These are phyloP conservation scores for Diaporthe sp. DNA, from an alignment of 2,329 filamentous ascomycete species.

Conservation along the genomic window DNA sequence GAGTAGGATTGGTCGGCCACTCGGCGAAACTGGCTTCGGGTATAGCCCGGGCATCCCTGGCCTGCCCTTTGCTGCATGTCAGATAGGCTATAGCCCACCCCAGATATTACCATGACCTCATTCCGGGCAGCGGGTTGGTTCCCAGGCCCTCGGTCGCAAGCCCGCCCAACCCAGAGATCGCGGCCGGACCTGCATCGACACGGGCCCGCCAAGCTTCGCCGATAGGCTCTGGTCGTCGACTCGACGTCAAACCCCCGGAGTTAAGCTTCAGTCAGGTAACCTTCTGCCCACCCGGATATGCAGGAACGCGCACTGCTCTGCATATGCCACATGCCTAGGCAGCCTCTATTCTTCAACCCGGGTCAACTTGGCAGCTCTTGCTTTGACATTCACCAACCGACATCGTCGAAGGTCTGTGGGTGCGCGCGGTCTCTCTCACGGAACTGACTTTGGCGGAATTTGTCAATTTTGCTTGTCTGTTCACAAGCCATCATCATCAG, in stretches of 20 bases:
- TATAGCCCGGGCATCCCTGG: conserved; percentile 26
- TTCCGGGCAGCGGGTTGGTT: not conserved
- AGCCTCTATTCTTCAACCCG: not conserved
- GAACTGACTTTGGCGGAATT: conserved; percentile 4
- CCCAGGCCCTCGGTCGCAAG: conserved; percentile 11
- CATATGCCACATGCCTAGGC: not conserved
- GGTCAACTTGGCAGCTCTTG: not conserved
- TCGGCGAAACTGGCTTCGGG: conserved; percentile 11
- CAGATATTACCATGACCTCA: conserved; percentile 21
- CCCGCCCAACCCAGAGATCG: not conserved
- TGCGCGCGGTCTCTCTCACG: conserved; percentile 19
- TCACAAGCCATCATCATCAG: not conserved
- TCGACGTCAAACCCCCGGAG: not conserved
- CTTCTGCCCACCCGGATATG: conserved; percentile 5
- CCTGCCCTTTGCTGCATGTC: not conserved
- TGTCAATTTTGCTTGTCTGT: conserved; percentile 13
- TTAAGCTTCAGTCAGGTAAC: conserved; percentile 21
- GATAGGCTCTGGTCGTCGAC: not conserved
- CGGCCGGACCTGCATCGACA: conserved; percentile 20
- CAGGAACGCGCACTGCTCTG: conserved; percentile 3
- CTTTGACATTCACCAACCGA: conserved; percentile 9
- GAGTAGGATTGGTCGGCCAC: conserved; percentile 38
- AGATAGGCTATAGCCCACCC: conserved; percentile 1
- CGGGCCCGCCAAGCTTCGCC: conserved; percentile 23
- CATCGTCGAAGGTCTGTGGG: conserved; percentile 23